phyloP scores from a whole-genome alignment of 345 rosid species.

The Sisymbrium irio region DNA sequence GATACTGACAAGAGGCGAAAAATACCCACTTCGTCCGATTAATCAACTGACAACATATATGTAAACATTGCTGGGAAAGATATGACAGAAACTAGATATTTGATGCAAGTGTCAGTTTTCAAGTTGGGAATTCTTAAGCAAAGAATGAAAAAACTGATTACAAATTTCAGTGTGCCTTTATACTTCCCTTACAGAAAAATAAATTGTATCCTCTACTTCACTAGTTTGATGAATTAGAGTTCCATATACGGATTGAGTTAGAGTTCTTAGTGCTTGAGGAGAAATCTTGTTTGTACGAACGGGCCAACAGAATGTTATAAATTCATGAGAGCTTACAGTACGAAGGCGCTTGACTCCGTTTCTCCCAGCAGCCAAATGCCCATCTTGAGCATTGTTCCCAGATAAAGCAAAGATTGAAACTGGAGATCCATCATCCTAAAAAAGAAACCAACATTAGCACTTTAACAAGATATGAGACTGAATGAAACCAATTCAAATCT shows the following conservation, averaged over 20 bases:
- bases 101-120: not conserved
- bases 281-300: not conserved
- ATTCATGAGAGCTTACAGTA: constrained; percentile 51
- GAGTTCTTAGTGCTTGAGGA: not conserved
- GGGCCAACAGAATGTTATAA: constrained; percentile 3
- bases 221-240: not conserved
- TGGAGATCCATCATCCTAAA: constrained; percentile 95
- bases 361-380: constrained; percentile 88
- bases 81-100: not conserved
- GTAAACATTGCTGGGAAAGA: not conserved
- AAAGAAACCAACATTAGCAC: no score
- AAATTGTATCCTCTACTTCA: not conserved
- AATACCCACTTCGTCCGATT: not conserved
- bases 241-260: not conserved
- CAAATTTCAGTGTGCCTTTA: not conserved
- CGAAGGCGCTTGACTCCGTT: constrained; percentile 99
- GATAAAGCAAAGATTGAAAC: constrained; percentile 83
- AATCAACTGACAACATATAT: constrained; percentile 1
- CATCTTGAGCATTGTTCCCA: constrained; percentile 81
- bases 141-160: not conserved
- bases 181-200: not conserved
- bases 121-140: not conserved
- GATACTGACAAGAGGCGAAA: not conserved
- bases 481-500: not conserved
- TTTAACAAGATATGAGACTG: not conserved